Percentiles rank a stretch among this genome's conserved stretches.
Evolutionary conservation across 129 eudicot species (phyloP).

Genomic region (Logfia minima): DNA sequence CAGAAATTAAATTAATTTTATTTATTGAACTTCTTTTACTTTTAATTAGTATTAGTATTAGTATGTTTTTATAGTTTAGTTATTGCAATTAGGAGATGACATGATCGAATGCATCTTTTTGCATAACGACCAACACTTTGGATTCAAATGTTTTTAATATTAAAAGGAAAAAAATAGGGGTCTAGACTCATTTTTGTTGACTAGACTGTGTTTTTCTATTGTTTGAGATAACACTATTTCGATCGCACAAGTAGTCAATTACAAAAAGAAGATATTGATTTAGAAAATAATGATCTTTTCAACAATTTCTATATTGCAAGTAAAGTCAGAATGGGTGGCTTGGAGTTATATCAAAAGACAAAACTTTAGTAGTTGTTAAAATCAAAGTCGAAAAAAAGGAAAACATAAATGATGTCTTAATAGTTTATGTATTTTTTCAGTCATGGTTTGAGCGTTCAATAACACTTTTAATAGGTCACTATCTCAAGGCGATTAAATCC

Average conservation of each 20-base stretch:
- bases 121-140: not conserved
- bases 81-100: too few species aligned
- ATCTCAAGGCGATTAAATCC: too few species aligned
- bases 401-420: too few species aligned
- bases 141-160: not conserved
- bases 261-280: not conserved
- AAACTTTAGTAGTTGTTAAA: not conserved
- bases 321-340: not conserved
- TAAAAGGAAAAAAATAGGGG: too few species aligned
- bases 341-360: not conserved
- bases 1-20: too few species aligned
- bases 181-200: too few species aligned
- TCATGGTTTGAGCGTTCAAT: too few species aligned
- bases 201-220: not conserved
- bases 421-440: too few species aligned
- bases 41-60: too few species aligned
- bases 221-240: not conserved
- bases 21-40: too few species aligned
- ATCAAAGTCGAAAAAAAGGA: not conserved
- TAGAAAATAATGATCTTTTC: not conserved
- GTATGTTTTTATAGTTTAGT: too few species aligned
- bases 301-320: not conserved
- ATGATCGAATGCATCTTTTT: not conserved
- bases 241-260: not conserved
- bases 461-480: too few species aligned